Evolutionary conservation across 129 eudicot genomes (phyloP).

Genomic region (Tagetes erecta): DNA sequence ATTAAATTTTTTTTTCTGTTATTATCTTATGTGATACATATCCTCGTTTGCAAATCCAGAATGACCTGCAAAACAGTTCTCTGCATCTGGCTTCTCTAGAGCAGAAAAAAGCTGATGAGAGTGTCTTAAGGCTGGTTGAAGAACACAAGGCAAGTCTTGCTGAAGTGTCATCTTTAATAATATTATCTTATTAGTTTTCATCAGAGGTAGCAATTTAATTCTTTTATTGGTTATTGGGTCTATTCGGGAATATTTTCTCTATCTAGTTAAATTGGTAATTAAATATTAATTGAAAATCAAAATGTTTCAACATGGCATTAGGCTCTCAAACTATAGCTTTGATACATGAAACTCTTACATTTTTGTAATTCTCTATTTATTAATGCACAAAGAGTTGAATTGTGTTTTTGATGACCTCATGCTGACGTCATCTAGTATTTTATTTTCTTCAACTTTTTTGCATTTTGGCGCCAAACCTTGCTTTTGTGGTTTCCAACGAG

Average conservation of each 20-base stretch:
- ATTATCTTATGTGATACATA: slow-evolving; percentile 13
- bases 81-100: slow-evolving; percentile 87
- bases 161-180: not conserved
- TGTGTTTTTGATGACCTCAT: too few species aligned
- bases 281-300: not conserved
- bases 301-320: not conserved
- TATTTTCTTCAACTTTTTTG: too few species aligned
- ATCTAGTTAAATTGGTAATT: not conserved
- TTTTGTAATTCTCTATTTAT: too few species aligned
- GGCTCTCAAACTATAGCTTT: not conserved
- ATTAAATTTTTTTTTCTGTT: not conserved
- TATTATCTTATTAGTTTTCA: not conserved
- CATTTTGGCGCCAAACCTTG: too few species aligned
- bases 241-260: not conserved
- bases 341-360: too few species aligned
- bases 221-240: slow-evolving; percentile 4
- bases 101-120: slow-evolving; percentile 90
- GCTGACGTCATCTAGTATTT: too few species aligned
- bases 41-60: slow-evolving; percentile 44
- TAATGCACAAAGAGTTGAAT: too few species aligned
- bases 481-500: too few species aligned
- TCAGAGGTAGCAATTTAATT: slow-evolving; percentile 1
- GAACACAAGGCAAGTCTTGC: slow-evolving; percentile 70
- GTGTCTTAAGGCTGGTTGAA: slow-evolving; percentile 81
- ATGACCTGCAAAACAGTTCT: slow-evolving; percentile 65